Evolutionary conservation across 176 grass and related monocot genomes (phyloP).

Genomic region (Canna indica): DNA sequence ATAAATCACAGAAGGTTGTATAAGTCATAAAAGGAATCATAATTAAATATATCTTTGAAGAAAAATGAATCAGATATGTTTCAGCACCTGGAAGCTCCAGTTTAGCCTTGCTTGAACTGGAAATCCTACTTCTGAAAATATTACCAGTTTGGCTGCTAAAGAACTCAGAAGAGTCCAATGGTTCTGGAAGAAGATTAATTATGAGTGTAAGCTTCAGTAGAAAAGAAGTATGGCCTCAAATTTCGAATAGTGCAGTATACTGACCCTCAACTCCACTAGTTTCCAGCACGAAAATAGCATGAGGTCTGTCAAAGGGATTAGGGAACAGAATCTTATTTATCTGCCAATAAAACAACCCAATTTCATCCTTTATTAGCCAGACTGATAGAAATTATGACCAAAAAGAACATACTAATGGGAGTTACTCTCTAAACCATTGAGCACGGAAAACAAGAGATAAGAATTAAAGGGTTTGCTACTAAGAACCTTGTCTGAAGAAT

Average conservation of each 20-base stretch:
- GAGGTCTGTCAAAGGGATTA: conserved; percentile 69
- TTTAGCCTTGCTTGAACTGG: too few species aligned
- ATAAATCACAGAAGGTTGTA: background rate
- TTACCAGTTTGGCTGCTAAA: too few species aligned
- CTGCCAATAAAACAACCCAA: conserved; percentile 25
- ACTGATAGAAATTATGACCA: conserved; percentile 18
- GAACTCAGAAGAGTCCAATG: conserved; percentile 11
- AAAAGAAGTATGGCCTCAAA: background rate
- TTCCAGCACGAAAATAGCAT: conserved; percentile 72
- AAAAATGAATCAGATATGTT: too few species aligned
- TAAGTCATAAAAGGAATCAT: background rate
- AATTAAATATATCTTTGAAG: background rate
- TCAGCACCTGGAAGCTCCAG: too few species aligned
- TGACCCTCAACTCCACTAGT: conserved; percentile 41
- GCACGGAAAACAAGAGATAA: too few species aligned
- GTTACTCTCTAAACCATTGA: too few species aligned
- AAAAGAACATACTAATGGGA: background rate
- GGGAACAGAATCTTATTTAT: conserved; percentile 72
- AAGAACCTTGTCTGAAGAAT: conserved; percentile 77
- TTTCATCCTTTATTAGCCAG: background rate
- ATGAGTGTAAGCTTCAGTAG: background rate
- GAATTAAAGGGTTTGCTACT: too few species aligned
- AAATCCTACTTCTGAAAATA: too few species aligned
- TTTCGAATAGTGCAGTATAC: conserved; percentile 19
- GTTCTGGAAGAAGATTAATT: background rate